Evolutionary conservation across 192 early-diverging fungal genomes (phyloP).

Genomic region (Rhizoclosmatium sp.): DNA sequence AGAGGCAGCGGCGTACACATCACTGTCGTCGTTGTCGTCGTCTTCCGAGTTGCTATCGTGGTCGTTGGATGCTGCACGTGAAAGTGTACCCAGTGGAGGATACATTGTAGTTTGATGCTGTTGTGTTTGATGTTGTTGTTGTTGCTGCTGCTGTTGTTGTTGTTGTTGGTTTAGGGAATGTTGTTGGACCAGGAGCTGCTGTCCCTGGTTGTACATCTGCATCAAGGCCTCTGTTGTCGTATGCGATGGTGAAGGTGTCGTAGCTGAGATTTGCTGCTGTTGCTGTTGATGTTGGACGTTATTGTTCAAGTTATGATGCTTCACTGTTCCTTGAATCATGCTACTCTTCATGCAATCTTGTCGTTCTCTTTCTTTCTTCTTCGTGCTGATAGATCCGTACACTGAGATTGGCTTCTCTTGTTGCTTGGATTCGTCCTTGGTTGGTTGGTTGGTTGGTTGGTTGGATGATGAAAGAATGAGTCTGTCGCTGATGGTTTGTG

Average conservation of each 20-base stretch:
- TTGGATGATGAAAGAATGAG: too few species aligned
- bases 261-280: not conserved
- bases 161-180: too few species aligned
- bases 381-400: too few species aligned
- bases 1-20: not conserved
- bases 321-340: too few species aligned
- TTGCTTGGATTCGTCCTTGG: too few species aligned
- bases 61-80: not conserved
- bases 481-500: too few species aligned
- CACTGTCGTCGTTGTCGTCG: not conserved
- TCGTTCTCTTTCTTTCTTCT: too few species aligned
- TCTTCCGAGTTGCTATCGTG: not conserved
- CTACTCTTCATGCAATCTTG: too few species aligned
- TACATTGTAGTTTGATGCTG: not conserved
- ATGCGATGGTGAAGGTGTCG: not conserved
- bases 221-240: not conserved
- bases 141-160: conserved; percentile 12
- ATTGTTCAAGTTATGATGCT: too few species aligned
- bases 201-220: conserved; percentile 4
- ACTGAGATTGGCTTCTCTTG: too few species aligned
- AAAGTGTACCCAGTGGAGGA: not conserved
- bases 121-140: conserved; percentile 1
- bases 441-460: too few species aligned
- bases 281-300: not conserved
- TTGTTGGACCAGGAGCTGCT: not conserved